Evolutionary conservation across 2,329 filamentous ascomycete genomes (phyloP).

Genomic region (Tolypocladium amazonense): DNA sequence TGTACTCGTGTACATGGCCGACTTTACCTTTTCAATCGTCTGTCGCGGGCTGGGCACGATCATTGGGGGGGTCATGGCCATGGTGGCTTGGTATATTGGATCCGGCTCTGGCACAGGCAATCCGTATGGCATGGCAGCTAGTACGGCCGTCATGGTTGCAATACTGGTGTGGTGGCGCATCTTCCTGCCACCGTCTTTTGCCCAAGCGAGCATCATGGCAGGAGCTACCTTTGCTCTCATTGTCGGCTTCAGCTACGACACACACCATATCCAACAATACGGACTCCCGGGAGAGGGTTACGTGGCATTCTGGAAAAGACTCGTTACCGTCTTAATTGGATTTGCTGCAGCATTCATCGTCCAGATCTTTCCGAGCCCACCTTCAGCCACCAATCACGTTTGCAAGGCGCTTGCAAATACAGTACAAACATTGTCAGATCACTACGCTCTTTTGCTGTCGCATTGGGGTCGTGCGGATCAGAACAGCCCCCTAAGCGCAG

Average conservation of each 20-base stretch:
- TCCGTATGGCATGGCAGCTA: conserved; percentile 36
- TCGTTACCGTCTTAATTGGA: conserved; percentile 32
- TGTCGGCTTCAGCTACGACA: conserved; percentile 35
- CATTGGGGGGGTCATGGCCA: conserved; percentile 33
- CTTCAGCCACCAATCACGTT: conserved; percentile 32
- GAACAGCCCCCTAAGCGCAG: conserved; percentile 16
- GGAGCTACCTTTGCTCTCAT: conserved; percentile 30
- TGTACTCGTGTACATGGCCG: conserved; percentile 37
- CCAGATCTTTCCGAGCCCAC: conserved; percentile 34
- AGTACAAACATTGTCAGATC: conserved; percentile 31
- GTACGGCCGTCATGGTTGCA: conserved; percentile 25
- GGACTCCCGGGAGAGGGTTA: conserved; percentile 36
- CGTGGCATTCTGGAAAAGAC: conserved; percentile 35
- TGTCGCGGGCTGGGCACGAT: conserved; percentile 31
- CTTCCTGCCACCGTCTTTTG: conserved; percentile 17
- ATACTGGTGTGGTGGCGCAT: conserved; percentile 24
- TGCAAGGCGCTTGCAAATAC: conserved; percentile 32
- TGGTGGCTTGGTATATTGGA: conserved; percentile 40
- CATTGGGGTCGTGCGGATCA: conserved; percentile 25
- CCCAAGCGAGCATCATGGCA: conserved; percentile 19
- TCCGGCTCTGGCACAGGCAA: conserved; percentile 36
- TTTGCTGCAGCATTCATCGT: conserved; percentile 30
- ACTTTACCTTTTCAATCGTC: conserved; percentile 35
- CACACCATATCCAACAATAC: conserved; percentile 29
- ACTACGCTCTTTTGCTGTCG: conserved; percentile 37